Base-by-base conservation (phyloP, 2,329 filamentous ascomycete genomes). In the Fonsecaea multimorphosa region DNA sequence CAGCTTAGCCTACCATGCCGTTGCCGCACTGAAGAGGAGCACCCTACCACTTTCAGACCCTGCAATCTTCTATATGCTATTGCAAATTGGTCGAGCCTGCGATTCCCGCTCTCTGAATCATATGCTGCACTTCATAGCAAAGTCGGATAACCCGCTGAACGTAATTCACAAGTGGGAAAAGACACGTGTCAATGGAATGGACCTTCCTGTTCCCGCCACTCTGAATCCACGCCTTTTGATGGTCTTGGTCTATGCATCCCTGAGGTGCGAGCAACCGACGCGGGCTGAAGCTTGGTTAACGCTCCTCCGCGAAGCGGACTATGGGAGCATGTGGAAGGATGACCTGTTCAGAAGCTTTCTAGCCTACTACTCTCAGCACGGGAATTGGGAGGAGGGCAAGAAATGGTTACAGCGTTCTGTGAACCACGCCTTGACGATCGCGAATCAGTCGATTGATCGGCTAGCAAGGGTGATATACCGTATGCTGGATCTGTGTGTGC, bases 261-360 rank as follows among this genome's bases (percentile, higher is more conserved):
- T 72, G 9, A 63, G 63, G 29, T 68, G 61, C 40, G 58, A 65
- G 51, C 69, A 72, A 54, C 61, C 65, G n/a, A 64, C 67, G 12
- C 63, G 68, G 44, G 71, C 71, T 12, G 71, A 71, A 61, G 68
- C 64, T n/a, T 72, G 68, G 64, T 31, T 63, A n/a, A 65, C 64
- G 22, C 51, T 69, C 11, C 65, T 70, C 12, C 53, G 44, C 12
- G 62, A 70, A 46, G 52, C 61, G 14, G 57, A 67, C 24, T 67
- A 65, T 52, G 57, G 60, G 24, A 58, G 57, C n/a, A 22, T 54
- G 14, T 62, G 51, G 54, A 68, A 63, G 27, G 60, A 66, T 52
- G 56, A 70, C 57, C 44, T 71, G 12, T 66, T 71, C 38, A 57
- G 62, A 58, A 61, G 58, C 59, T 72, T 72, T 34, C 54, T 72